A percentile compares a stretch with the other conserved stretches of the same genome.
phyloP scores from a whole-genome alignment of 140 eudicot species.

The Oenanthe javanica region DNA sequence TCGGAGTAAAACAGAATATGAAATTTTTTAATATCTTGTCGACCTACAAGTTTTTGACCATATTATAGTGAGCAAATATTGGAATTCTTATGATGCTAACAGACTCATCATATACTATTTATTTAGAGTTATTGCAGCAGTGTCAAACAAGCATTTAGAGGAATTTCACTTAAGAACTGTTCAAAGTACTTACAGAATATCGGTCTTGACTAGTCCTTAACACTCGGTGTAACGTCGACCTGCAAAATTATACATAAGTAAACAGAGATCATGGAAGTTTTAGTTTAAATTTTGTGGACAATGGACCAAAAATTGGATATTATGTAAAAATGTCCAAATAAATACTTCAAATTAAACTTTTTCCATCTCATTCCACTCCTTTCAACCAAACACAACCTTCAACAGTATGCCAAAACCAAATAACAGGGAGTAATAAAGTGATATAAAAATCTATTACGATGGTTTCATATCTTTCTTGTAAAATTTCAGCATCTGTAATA shows the following conservation, averaged over 20 bases:
- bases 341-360: neutral
- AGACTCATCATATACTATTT: neutral
- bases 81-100: neutral
- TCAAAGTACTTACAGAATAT: constrained; percentile 64
- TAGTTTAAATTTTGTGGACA: neutral
- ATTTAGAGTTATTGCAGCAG: neutral
- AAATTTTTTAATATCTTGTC: neutral
- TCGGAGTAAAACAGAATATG: neutral
- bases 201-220: constrained; percentile 68
- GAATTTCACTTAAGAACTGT: constrained; percentile 2
- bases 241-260: constrained; percentile 19
- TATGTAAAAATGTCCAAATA: neutral
- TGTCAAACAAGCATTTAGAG: neutral
- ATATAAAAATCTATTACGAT: neutral
- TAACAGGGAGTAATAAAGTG: neutral
- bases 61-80: neutral
- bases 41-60: neutral
- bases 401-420: neutral
- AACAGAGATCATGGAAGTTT: neutral
- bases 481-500: neutral
- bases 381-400: neutral
- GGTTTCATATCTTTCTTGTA: neutral
- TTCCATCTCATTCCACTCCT: neutral
- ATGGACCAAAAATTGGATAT: neutral
- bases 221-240: constrained; percentile 89